Evolutionary conservation across 2,329 filamentous ascomycete genomes (phyloP).

Genomic region (Chrysoporthe puriensis): DNA sequence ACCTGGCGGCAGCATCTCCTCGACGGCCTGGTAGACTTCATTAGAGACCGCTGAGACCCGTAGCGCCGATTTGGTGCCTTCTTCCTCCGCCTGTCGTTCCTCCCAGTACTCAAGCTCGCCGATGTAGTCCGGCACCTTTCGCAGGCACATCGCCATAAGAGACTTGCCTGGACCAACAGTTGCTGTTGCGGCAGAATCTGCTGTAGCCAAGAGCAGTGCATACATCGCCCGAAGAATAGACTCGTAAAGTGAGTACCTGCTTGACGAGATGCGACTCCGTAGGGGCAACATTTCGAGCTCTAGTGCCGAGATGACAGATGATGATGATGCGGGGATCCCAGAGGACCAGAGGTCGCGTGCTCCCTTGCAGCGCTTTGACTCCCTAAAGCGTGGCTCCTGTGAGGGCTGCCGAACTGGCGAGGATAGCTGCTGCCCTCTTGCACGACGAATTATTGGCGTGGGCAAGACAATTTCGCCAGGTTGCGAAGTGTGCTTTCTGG

Average conservation of each 20-base stretch:
- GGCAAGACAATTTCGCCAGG: slow-evolving; percentile 36
- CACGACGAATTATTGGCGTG: slow-evolving; percentile 39
- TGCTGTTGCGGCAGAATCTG: slow-evolving; percentile 13
- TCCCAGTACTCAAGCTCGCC: slow-evolving; percentile 49
- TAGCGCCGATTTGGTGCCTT: slow-evolving; percentile 41
- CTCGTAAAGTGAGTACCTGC: slow-evolving; percentile 45
- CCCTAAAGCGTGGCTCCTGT: background rate
- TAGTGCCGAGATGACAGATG: slow-evolving; percentile 29
- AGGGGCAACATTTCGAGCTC: slow-evolving; percentile 42
- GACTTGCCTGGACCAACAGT: slow-evolving; percentile 37
- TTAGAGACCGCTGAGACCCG: slow-evolving; percentile 45
- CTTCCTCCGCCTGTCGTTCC: slow-evolving; percentile 41
- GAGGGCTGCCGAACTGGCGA: slow-evolving; percentile 33
- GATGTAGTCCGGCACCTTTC: slow-evolving; percentile 52
- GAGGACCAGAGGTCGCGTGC: slow-evolving; percentile 3
- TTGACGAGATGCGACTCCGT: slow-evolving; percentile 36
- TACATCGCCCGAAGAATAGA: slow-evolving; percentile 51
- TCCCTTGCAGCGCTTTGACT: background rate
- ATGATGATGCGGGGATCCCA: slow-evolving; percentile 26
- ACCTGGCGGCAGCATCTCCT: slow-evolving; percentile 44
- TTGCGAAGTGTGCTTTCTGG: slow-evolving; percentile 8
- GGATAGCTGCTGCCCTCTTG: slow-evolving; percentile 36
- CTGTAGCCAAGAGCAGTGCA: slow-evolving; percentile 48
- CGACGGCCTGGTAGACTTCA: slow-evolving; percentile 53
- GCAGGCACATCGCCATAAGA: slow-evolving; percentile 53